A percentile compares a stretch with the other conserved stretches of the same genome.
Evolutionary conservation across 2,329 filamentous ascomycete genomes (phyloP).

Genomic region (Cordyceps militaris): DNA sequence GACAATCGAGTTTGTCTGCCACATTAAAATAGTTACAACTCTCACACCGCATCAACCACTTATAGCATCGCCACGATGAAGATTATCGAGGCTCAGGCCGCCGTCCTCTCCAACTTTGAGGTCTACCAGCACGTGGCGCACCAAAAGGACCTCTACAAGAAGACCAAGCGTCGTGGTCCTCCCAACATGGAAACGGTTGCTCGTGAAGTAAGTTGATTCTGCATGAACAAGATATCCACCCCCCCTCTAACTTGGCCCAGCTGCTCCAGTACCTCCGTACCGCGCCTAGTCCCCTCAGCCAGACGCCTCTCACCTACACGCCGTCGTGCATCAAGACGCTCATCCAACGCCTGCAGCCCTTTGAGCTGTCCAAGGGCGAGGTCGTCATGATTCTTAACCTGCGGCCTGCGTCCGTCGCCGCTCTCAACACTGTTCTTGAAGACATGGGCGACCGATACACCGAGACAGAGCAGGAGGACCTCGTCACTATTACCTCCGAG

Average conservation of each 20-base stretch:
- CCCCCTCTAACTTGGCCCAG: conserved; percentile 28
- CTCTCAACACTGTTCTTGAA: conserved; percentile 58
- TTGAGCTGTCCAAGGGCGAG: conserved; percentile 60
- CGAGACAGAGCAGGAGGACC: conserved; percentile 50
- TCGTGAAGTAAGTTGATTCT: conserved; percentile 48
- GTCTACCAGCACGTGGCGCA: conserved; percentile 59
- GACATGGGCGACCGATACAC: conserved; percentile 56
- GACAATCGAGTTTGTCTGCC: neutral
- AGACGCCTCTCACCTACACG: conserved; percentile 46
- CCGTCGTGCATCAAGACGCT: conserved; percentile 45
- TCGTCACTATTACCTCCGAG: conserved; percentile 49
- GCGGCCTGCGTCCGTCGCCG: conserved; percentile 48
- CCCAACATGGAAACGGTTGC: conserved; percentile 55
- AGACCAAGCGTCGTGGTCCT: conserved; percentile 43
- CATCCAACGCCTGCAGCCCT: conserved; percentile 47
- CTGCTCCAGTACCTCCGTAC: conserved; percentile 54
- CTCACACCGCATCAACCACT: neutral
- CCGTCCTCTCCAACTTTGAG: conserved; percentile 65
- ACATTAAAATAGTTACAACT: no score
- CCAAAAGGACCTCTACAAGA: conserved; percentile 45
- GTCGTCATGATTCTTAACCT: conserved; percentile 62
- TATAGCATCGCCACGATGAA: conserved; percentile 44
- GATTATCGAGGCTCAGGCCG: conserved; percentile 64
- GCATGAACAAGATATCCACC: neutral
- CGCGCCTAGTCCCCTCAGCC: conserved; percentile 48